Conservation (phyloP, 2,329 filamentous ascomycete species). For the Trichoderma semiorbis region DNA sequence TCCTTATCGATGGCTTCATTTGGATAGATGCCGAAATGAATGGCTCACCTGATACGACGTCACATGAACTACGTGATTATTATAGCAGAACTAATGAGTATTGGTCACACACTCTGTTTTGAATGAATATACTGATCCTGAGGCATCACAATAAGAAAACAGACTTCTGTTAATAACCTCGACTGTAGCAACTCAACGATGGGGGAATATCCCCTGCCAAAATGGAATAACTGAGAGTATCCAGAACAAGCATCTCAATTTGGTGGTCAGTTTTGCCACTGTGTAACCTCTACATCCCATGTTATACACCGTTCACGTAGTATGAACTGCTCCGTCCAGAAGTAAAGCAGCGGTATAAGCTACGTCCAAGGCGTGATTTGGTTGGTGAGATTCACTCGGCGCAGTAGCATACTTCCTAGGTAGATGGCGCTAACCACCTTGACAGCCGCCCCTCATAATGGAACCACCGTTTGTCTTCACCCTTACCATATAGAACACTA, state of each 20-base stretch:
- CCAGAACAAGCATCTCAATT: not conserved
- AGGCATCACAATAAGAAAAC: not conserved
- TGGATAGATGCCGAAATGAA: not conserved
- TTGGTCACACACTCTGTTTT: not conserved
- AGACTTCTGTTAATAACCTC: not conserved
- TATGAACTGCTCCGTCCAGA: too few relatives aligned
- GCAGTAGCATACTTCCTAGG: not conserved
- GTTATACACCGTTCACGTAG: not conserved
- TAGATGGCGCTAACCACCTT: not conserved
- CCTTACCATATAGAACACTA: not conserved
- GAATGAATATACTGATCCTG: not conserved
- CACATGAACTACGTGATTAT: not conserved
- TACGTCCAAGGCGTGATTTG: not conserved
- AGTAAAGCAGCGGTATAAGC: not conserved
- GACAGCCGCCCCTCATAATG: not conserved
- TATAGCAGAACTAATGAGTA: not conserved
- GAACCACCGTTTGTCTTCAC: not conserved
- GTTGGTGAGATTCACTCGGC: not conserved
- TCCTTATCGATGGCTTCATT: not conserved
- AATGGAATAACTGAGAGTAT: not conserved
- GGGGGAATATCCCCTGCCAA: not conserved
- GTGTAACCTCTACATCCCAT: not conserved
- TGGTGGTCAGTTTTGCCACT: not conserved
- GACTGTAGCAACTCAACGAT: not conserved
- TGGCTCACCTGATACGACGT: not conserved